Evolutionary conservation across 306 rosid species (phyloP).

Genomic region (Mimosa bimucronata): DNA sequence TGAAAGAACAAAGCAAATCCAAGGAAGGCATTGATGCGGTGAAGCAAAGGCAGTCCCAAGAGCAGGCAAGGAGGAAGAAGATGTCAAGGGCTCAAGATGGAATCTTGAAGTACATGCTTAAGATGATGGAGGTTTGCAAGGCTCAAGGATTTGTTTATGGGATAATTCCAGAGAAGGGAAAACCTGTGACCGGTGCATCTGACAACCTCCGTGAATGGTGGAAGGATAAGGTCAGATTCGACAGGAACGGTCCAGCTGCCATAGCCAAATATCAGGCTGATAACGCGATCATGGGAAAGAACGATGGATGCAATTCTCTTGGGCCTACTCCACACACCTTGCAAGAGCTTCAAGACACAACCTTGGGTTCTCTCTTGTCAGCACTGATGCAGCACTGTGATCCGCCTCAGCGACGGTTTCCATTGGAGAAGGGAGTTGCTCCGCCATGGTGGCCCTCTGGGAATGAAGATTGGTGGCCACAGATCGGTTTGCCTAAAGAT

Average conservation of each 20-base stretch:
- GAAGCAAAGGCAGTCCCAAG: slow-evolving; percentile 76
- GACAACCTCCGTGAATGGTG: slow-evolving; percentile 92
- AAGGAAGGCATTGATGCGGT: slow-evolving; percentile 63
- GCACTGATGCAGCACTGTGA: slow-evolving; percentile 82
- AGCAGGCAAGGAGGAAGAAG: slow-evolving; percentile 88
- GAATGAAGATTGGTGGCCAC: slow-evolving; percentile 86
- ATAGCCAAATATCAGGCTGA: slow-evolving; percentile 74
- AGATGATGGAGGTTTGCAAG: slow-evolving; percentile 88
- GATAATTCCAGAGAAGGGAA: slow-evolving; percentile 81
- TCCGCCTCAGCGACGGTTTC: slow-evolving; percentile 75
- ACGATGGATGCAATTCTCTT: slow-evolving; percentile 58
- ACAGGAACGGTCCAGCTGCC: slow-evolving; percentile 84
- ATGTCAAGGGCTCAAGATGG: slow-evolving; percentile 92
- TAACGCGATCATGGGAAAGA: slow-evolving; percentile 61
- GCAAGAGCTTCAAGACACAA: slow-evolving; percentile 86
- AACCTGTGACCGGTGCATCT: slow-evolving; percentile 79
- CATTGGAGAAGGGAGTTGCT: slow-evolving; percentile 73
- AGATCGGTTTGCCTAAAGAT: slow-evolving; percentile 62
- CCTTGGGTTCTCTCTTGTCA: slow-evolving; percentile 78
- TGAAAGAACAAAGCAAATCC: slow-evolving; percentile 61
- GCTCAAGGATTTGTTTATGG: slow-evolving; percentile 91
- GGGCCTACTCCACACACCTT: slow-evolving; percentile 78
- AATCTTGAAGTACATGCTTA: slow-evolving; percentile 81
- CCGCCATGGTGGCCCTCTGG: slow-evolving; percentile 94
- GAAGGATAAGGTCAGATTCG: slow-evolving; percentile 87